These are phyloP conservation scores for Ophiostoma sp. DNA, from an alignment of 2,329 filamentous ascomycete genomes.

Conservation along the genomic window DNA sequence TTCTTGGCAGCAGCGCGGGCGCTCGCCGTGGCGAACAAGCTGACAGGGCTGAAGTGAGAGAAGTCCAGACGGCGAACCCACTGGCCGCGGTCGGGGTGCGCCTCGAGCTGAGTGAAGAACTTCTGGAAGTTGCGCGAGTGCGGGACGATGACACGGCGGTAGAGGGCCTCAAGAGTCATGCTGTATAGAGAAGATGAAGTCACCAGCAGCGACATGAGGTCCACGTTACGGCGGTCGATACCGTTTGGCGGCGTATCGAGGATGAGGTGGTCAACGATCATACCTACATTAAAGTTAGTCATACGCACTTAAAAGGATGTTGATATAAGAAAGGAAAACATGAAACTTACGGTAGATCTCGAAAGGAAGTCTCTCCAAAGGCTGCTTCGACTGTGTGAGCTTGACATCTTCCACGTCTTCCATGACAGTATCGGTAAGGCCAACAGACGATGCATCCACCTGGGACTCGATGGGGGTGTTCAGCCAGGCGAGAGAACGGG, in stretches of 20 bases:
- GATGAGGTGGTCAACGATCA: slow-evolving; percentile 73
- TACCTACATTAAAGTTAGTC: slow-evolving; percentile 47
- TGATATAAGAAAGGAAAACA: not conserved
- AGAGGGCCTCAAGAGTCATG: slow-evolving; percentile 72
- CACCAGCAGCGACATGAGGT: slow-evolving; percentile 72
- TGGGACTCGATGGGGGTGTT: not conserved
- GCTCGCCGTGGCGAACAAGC: slow-evolving; percentile 71
- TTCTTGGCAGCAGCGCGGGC: slow-evolving; percentile 75
- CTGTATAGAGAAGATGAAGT: slow-evolving; percentile 74
- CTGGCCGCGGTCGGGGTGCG: slow-evolving; percentile 68
- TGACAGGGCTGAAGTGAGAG: slow-evolving; percentile 80
- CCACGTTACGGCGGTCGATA: slow-evolving; percentile 72
- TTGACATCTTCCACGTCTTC: slow-evolving; percentile 16
- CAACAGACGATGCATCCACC: slow-evolving; percentile 20
- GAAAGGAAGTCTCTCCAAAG: slow-evolving; percentile 65
- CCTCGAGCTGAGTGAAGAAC: slow-evolving; percentile 67
- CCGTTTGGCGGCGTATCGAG: slow-evolving; percentile 74
- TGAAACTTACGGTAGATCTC: slow-evolving; percentile 67
- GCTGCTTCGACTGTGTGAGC: slow-evolving; percentile 14
- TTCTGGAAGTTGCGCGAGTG: slow-evolving; percentile 83
- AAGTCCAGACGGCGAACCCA: slow-evolving; percentile 80
- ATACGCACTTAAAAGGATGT: not conserved
- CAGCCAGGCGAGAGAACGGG: slow-evolving; percentile 24
- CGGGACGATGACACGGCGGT: slow-evolving; percentile 77
- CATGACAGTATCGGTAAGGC: slow-evolving; percentile 24